Percentiles rank a stretch among this genome's conserved stretches.
phyloP scores from a whole-genome alignment of 1,139 yeast species.

The Pichia sp. region DNA sequence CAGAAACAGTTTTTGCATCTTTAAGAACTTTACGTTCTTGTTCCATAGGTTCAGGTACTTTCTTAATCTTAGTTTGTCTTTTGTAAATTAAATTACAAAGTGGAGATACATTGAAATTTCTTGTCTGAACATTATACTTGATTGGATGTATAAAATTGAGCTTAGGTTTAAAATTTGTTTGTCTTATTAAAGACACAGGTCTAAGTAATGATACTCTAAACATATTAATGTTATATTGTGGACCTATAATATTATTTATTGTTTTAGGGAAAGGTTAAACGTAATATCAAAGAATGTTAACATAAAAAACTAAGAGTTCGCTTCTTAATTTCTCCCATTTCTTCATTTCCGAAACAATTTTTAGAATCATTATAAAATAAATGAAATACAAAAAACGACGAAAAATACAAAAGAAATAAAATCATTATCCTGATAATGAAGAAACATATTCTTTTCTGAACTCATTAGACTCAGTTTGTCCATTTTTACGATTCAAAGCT shows the following conservation, averaged over 20 bases:
- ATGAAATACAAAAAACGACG: too few species aligned
- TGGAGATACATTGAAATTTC: conserved; percentile 6
- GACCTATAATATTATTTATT: too few species aligned
- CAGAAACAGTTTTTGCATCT: conserved; percentile 18
- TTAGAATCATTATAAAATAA: too few species aligned
- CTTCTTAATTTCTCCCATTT: too few species aligned
- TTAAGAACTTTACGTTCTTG: conserved; percentile 8
- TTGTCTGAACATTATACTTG: neutral
- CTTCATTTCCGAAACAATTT: too few species aligned
- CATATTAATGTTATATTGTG: too few species aligned
- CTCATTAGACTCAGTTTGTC: conserved; percentile 32
- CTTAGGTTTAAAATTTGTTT: neutral
- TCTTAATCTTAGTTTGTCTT: conserved; percentile 14
- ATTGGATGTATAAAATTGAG: neutral
- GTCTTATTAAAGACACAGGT: neutral
- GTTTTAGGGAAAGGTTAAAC: too few species aligned
- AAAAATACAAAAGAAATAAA: too few species aligned
- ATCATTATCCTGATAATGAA: too few species aligned
- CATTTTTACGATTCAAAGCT: conserved; percentile 56
- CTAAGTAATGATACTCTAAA: neutral
- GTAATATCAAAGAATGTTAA: too few species aligned
- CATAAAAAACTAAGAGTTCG: too few species aligned
- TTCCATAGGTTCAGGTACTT: conserved; percentile 15
- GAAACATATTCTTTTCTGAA: conserved; percentile 20
- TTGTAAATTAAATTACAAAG: conserved; percentile 12